Evolutionary conservation across 257 asterid species (phyloP).

Genomic region (Cordia subcordata): DNA sequence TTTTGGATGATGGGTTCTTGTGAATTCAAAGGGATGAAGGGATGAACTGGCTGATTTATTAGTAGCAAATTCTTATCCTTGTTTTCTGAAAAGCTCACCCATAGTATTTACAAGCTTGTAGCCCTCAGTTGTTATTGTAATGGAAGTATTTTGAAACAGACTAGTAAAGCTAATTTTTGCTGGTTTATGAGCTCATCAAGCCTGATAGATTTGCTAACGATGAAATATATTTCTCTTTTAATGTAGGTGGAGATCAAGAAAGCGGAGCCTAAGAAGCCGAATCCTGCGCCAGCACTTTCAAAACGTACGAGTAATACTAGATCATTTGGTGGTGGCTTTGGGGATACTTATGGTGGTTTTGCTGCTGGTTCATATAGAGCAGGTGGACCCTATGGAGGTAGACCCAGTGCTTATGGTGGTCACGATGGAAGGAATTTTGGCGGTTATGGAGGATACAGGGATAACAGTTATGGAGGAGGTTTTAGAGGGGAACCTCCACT

Average conservation of each 20-base stretch:
- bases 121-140: too few species aligned
- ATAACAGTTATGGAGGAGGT: slow-evolving; percentile 23
- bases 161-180: neutral
- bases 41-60: too few species aligned
- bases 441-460: slow-evolving; percentile 43
- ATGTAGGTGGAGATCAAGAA: slow-evolving; percentile 62
- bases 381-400: slow-evolving; percentile 29
- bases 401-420: slow-evolving; percentile 35
- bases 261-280: slow-evolving; percentile 61
- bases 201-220: neutral
- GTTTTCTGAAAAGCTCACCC: too few species aligned
- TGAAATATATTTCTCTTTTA: slow-evolving; percentile 1
- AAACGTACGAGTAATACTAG: slow-evolving; percentile 9
- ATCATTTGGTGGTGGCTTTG: slow-evolving; percentile 36
- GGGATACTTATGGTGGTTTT: slow-evolving; percentile 39
- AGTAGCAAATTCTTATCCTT: too few species aligned
- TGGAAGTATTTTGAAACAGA: too few species aligned
- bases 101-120: too few species aligned
- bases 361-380: slow-evolving; percentile 23
- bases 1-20: too few species aligned
- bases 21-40: too few species aligned
- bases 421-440: slow-evolving; percentile 35
- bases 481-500: slow-evolving; percentile 9
- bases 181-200: too few species aligned
- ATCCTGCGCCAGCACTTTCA: slow-evolving; percentile 18